Conservation (phyloP, 2,329 filamentous ascomycete species). For the Colletotrichum lupini region DNA sequence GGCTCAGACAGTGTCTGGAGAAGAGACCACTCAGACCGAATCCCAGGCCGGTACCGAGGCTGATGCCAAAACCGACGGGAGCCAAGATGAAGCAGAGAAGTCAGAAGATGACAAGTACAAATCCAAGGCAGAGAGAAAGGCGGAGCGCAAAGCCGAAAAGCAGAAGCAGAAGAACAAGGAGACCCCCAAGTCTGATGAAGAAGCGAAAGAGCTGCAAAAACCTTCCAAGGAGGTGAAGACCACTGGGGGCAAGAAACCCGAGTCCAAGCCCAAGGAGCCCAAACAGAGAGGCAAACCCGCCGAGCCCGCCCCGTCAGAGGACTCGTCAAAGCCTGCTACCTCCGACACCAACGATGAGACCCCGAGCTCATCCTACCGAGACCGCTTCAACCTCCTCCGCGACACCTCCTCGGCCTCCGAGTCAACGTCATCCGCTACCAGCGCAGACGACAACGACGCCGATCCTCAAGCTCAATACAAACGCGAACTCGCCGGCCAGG, state of each 20-base stretch:
- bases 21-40: neutral
- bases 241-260: slow-evolving; percentile 22
- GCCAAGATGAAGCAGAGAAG: slow-evolving; percentile 4
- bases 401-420: slow-evolving; percentile 42
- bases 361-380: slow-evolving; percentile 9
- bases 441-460: slow-evolving; percentile 28
- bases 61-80: neutral
- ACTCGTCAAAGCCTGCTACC: neutral
- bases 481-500: slow-evolving; percentile 39
- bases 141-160: slow-evolving; percentile 15
- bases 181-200: neutral
- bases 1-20: neutral
- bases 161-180: neutral
- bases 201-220: neutral
- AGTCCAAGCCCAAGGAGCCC: neutral
- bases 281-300: slow-evolving; percentile 25
- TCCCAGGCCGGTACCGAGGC: neutral
- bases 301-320: slow-evolving; percentile 3
- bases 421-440: slow-evolving; percentile 33
- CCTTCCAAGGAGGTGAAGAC: neutral
- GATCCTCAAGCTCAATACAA: slow-evolving; percentile 22
- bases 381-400: slow-evolving; percentile 38
- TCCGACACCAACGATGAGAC: slow-evolving; percentile 30
- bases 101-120: slow-evolving; percentile 9
- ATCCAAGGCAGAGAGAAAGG: slow-evolving; percentile 8